Conservation (phyloP, 1,284 basidiomycete genomes). For the Mycosarcoma mackinlayi region DNA sequence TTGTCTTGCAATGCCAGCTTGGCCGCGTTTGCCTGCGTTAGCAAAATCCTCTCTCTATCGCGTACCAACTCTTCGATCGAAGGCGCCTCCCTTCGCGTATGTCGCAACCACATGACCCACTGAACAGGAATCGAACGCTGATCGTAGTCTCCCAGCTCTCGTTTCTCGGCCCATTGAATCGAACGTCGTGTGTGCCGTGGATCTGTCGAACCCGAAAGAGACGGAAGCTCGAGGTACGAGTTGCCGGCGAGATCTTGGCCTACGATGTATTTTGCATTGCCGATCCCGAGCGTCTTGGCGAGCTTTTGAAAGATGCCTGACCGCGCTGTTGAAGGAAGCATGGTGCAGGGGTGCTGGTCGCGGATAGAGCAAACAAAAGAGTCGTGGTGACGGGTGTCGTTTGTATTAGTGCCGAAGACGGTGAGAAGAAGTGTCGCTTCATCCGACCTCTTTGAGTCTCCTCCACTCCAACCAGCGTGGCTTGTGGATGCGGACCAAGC, state of each 20-base stretch:
- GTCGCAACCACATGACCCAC: slow-evolving; percentile 66
- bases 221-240: slow-evolving; percentile 59
- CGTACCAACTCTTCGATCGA: slow-evolving; percentile 48
- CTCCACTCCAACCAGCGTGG: slow-evolving; percentile 4
- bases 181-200: slow-evolving; percentile 54
- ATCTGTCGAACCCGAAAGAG: slow-evolving; percentile 53
- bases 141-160: slow-evolving; percentile 56
- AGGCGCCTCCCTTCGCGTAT: slow-evolving; percentile 56
- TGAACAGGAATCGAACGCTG: slow-evolving; percentile 61
- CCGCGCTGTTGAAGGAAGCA: neutral
- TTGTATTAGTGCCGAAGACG: neutral
- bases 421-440: neutral
- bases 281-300: slow-evolving; percentile 49
- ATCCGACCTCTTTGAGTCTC: neutral
- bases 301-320: slow-evolving; percentile 21
- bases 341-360: too few relatives aligned
- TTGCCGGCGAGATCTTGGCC: slow-evolving; percentile 60
- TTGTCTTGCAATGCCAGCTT: slow-evolving; percentile 27
- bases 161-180: slow-evolving; percentile 50
- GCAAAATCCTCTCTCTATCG: slow-evolving; percentile 25
- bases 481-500: too few relatives aligned
- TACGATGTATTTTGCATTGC: slow-evolving; percentile 53
- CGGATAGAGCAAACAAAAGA: too few relatives aligned
- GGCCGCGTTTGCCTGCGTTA: slow-evolving; percentile 35
- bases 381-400: neutral